Evolutionary conservation across 495 filamentous ascomycete genomes (phyloP).

Genomic region (Podospora pseudocomata): DNA sequence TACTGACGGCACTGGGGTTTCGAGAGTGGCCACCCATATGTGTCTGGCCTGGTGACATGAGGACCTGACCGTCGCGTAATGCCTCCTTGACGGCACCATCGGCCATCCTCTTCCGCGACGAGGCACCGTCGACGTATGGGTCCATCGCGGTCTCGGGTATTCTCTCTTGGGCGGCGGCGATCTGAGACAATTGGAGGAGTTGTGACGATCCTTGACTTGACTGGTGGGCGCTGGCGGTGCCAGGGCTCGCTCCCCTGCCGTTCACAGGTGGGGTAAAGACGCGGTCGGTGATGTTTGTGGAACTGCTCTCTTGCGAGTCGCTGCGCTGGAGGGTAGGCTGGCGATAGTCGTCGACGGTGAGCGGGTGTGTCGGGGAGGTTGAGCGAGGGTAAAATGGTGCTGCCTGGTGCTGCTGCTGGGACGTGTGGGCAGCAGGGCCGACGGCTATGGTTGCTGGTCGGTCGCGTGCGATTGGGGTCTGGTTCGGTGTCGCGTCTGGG

Average conservation of each 20-base stretch:
- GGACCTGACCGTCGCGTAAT: conserved; percentile 30
- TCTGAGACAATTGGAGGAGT: conserved; percentile 50
- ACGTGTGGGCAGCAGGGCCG: conserved; percentile 3
- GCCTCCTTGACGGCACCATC: conserved; percentile 59
- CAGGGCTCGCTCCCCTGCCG: conserved; percentile 41
- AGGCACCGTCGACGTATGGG: conserved; percentile 22
- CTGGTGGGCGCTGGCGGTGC: conserved; percentile 30
- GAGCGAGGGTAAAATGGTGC: conserved; percentile 1
- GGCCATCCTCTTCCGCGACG: conserved; percentile 59
- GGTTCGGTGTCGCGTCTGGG: conserved; percentile 12
- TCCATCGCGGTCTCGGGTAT: conserved; percentile 34
- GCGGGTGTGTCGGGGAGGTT: conserved; percentile 9
- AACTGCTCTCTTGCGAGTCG: conserved; percentile 43
- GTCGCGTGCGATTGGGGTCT: conserved; percentile 19
- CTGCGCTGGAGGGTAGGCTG: conserved; percentile 35
- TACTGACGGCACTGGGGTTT: conserved; percentile 60
- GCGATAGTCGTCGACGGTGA: conserved; percentile 2
- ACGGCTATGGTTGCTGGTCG: conserved; percentile 4
- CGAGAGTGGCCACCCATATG: conserved; percentile 56
- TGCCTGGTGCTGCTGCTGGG: conserved; percentile 9
- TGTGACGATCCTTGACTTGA: conserved; percentile 47
- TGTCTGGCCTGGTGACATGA: conserved; percentile 36
- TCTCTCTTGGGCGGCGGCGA: conserved; percentile 50
- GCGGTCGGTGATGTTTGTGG: conserved; percentile 41
- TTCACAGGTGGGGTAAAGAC: conserved; percentile 48